Evolutionary conservation across 2,329 filamentous ascomycete species (phyloP).

Genomic region (Penicillium sp.): DNA sequence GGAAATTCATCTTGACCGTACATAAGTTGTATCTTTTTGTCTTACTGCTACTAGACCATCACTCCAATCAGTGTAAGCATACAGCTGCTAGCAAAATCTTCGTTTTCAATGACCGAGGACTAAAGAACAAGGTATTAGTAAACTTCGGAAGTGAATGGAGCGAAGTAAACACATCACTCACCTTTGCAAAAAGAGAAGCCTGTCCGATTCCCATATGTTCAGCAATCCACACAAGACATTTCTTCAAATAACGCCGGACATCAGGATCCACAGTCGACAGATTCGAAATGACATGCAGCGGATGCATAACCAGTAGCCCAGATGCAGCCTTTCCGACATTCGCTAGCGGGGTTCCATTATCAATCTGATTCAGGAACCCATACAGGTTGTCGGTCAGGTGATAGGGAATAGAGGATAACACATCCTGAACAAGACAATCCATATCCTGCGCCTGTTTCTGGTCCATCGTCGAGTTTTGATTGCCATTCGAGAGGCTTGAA

Average conservation of each 20-base stretch:
- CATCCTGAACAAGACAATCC: neutral
- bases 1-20: neutral
- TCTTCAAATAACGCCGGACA: neutral
- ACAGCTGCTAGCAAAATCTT: neutral
- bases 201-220: neutral
- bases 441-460: neutral
- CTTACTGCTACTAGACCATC: neutral
- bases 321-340: neutral
- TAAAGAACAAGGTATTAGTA: neutral
- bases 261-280: neutral
- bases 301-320: neutral
- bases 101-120: neutral
- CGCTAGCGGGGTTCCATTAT: neutral
- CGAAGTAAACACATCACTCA: neutral
- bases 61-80: neutral
- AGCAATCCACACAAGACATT: neutral
- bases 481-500: neutral
- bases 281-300: neutral
- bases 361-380: neutral
- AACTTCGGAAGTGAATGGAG: no score
- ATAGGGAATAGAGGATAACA: neutral
- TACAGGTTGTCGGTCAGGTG: neutral
- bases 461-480: neutral
- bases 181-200: neutral
- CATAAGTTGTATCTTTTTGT: conserved; percentile 23